Conservation (phyloP, 768 basidiomycete genomes). For the Tricholoma sp. region DNA sequence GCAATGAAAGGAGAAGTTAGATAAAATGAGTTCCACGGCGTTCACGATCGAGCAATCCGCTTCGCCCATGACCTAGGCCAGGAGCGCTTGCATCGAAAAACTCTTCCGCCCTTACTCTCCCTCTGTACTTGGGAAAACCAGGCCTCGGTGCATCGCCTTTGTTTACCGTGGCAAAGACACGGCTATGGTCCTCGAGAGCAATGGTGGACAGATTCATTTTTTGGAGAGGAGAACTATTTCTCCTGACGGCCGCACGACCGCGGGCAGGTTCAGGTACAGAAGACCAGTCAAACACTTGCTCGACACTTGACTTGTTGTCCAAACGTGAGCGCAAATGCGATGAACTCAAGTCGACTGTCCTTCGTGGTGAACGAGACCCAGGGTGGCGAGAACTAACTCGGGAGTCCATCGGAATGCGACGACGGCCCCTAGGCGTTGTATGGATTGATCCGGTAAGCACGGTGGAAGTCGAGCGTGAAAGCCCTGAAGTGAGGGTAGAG, state of each 20-base stretch:
- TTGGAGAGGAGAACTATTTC: constrained; percentile 55
- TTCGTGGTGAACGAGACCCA: constrained; percentile 24
- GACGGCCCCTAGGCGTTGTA: constrained; percentile 50
- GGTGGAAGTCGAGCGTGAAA: constrained; percentile 18
- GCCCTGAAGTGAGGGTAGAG: constrained; percentile 14
- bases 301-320: constrained; percentile 25
- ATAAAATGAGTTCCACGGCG: constrained; percentile 17
- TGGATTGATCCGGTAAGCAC: constrained; percentile 26
- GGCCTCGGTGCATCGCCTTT: constrained; percentile 18
- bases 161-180: constrained; percentile 20
- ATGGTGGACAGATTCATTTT: constrained; percentile 37
- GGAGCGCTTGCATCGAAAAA: constrained; percentile 51
- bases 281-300: constrained; percentile 44
- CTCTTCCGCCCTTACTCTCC: constrained; percentile 51
- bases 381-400: constrained; percentile 33
- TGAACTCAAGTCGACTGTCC: constrained; percentile 1
- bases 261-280: constrained; percentile 35
- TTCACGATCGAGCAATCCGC: constrained; percentile 50
- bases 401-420: constrained; percentile 33
- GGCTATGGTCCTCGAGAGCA: constrained; percentile 23
- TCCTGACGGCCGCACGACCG: constrained; percentile 46
- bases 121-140: constrained; percentile 36
- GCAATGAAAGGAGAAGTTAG: constrained; percentile 1
- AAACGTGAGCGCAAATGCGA: constrained; percentile 11
- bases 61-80: constrained; percentile 60